Evolutionary conservation across 352 stramenopile species (phyloP).

Genomic region (Globisporangium emineosum): DNA sequence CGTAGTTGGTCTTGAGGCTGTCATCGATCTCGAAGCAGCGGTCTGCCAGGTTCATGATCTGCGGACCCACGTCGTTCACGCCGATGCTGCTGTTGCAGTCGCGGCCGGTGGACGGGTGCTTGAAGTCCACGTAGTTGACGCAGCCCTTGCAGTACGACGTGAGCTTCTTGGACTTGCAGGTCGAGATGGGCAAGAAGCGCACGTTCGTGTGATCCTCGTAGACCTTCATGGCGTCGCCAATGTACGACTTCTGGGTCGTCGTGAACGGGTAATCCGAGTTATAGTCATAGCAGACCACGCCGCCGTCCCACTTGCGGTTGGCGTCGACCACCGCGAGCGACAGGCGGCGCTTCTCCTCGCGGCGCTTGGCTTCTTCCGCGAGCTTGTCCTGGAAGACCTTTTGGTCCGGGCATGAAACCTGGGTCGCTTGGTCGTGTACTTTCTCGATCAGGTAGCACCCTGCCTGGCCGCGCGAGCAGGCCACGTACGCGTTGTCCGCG

Average conservation of each 20-base stretch:
- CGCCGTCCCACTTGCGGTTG: conserved; percentile 56
- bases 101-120: conserved; percentile 59
- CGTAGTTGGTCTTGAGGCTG: conserved; percentile 67
- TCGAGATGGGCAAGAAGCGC: conserved; percentile 54
- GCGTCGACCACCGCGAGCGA: conserved; percentile 65
- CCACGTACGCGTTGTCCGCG: conserved; percentile 65
- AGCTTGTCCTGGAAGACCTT: conserved; percentile 34
- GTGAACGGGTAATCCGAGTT: conserved; percentile 69
- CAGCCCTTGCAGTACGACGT: conserved; percentile 61
- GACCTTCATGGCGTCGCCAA: conserved; percentile 63
- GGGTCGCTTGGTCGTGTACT: conserved; percentile 51
- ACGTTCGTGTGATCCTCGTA: conserved; percentile 70
- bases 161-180: conserved; percentile 44
- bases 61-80: conserved; percentile 53
- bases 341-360: conserved; percentile 37
- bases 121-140: conserved; percentile 73
- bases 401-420: conserved; percentile 52
- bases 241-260: conserved; percentile 45
- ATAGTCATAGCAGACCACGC: conserved; percentile 74
- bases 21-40: conserved; percentile 77
- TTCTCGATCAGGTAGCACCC: conserved; percentile 66
- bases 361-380: conserved; percentile 20
- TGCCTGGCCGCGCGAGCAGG: conserved; percentile 54
- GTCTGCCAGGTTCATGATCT: conserved; percentile 74
- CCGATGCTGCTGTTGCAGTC: conserved; percentile 82